A percentile compares a stretch with the other conserved stretches of the same genome.
Conservation (phyloP, 2,329 filamentous ascomycete species). For the Aspergillus costaricaensis region DNA sequence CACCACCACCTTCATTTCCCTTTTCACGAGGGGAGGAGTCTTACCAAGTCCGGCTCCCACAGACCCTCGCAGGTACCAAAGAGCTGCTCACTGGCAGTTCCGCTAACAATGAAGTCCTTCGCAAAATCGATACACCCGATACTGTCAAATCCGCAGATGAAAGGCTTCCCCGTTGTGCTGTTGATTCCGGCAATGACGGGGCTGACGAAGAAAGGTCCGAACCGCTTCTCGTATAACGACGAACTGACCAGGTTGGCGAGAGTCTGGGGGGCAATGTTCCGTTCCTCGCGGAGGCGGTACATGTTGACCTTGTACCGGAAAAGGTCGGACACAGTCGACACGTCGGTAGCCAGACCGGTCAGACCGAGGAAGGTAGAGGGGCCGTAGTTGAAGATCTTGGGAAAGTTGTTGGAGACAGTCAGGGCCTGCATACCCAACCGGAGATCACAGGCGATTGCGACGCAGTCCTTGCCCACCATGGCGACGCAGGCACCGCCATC, state of each 20-base stretch:
- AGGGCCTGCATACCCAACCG: slow-evolving; percentile 94
- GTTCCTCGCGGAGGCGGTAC: slow-evolving; percentile 98
- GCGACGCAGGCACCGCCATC: slow-evolving; percentile 93
- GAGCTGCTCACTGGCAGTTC: slow-evolving; percentile 93
- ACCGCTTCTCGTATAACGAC: slow-evolving; percentile 90
- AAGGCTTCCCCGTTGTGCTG: slow-evolving; percentile 88
- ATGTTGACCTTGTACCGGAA: slow-evolving; percentile 99
- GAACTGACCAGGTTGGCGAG: slow-evolving; percentile 94
- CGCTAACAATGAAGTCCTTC: slow-evolving; percentile 98
- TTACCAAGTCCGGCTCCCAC: slow-evolving; percentile 95
- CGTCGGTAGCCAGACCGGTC: slow-evolving; percentile 94
- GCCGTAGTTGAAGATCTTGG: slow-evolving; percentile 98
- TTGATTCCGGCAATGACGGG: slow-evolving; percentile 95
- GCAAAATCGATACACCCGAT: slow-evolving; percentile 99
- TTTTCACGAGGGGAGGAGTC: slow-evolving; percentile 35
- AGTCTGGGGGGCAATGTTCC: slow-evolving; percentile 88
- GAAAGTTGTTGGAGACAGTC: slow-evolving; percentile 98
- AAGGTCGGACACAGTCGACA: slow-evolving; percentile 89
- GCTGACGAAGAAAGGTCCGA: slow-evolving; percentile 94
- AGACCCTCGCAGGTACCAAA: slow-evolving; percentile 98
- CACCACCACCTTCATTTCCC: not conserved
- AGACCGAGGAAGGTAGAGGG: slow-evolving; percentile 88
- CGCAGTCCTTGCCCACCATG: slow-evolving; percentile 99
- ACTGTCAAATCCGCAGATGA: slow-evolving; percentile 98
- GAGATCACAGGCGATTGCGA: slow-evolving; percentile 98